A percentile compares a stretch with the other conserved stretches of the same genome.
These are phyloP conservation scores for Scheffersomyces insectosa DNA, from an alignment of 1,139 yeast genomes.

Conservation along the genomic window DNA sequence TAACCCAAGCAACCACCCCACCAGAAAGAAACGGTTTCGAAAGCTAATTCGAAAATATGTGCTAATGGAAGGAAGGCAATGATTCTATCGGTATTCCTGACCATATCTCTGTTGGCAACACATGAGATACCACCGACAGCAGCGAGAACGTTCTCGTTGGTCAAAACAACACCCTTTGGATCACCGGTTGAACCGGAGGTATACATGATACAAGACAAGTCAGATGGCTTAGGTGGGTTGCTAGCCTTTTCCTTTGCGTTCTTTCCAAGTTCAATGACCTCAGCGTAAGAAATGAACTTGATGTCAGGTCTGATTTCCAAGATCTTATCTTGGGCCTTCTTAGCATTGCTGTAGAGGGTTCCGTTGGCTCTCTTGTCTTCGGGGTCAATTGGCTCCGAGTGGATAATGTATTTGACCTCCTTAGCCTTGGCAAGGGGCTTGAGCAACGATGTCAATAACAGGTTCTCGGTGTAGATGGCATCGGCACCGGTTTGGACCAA, in stretches of 20 bases:
- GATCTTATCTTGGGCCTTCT: conserved; percentile 57
- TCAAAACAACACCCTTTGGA: conserved; percentile 94
- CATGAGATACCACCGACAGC: conserved; percentile 82
- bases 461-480: conserved; percentile 83
- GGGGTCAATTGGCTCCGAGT: conserved; percentile 62
- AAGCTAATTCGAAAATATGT: conserved; percentile 89
- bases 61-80: conserved; percentile 94
- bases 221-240: conserved; percentile 64
- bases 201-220: conserved; percentile 91
- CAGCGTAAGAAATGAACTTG: conserved; percentile 62
- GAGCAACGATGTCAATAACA: conserved; percentile 62
- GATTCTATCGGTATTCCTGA: conserved; percentile 62
- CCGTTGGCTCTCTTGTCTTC: conserved; percentile 68
- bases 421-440: conserved; percentile 71
- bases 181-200: conserved; percentile 98
- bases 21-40: conserved; percentile 75
- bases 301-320: conserved; percentile 74
- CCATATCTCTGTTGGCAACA: conserved; percentile 55
- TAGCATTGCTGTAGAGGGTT: conserved; percentile 55
- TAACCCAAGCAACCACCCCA: conserved; percentile 94
- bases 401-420: conserved; percentile 66
- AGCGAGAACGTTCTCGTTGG: conserved; percentile 75
- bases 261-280: conserved; percentile 65
- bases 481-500: conserved; percentile 75
- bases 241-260: conserved; percentile 21